A percentile compares a stretch with the other conserved stretches of the same genome.
phyloP scores from a whole-genome alignment of 495 filamentous ascomycete species.

The Lasiosphaeria miniovina region DNA sequence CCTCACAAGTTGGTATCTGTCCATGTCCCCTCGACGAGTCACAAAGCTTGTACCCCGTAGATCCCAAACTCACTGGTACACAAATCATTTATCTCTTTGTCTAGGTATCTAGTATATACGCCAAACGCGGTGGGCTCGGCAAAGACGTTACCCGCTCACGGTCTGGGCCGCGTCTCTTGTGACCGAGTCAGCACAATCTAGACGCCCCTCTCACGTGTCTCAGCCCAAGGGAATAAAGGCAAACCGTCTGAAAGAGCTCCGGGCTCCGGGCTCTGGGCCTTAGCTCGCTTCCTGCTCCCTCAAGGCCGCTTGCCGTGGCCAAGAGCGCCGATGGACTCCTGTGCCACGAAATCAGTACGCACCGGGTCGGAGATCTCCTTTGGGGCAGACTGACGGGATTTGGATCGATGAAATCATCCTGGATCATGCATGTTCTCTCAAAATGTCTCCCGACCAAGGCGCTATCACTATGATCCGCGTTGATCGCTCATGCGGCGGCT shows the following conservation, averaged over 20 bases:
- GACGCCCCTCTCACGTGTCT: not conserved
- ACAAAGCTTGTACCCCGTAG: no score
- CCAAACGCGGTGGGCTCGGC: not conserved
- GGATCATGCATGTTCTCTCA: conserved; percentile 4
- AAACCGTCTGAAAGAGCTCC: not conserved
- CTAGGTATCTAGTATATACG: not conserved
- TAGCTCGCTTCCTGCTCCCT: not conserved
- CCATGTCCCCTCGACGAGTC: no score
- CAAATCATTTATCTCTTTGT: not conserved
- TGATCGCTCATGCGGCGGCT: conserved; percentile 11
- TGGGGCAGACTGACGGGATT: not conserved
- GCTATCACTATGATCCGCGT: conserved; percentile 8
- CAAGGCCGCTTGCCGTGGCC: not conserved
- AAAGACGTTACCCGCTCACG: not conserved
- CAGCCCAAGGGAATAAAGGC: not conserved
- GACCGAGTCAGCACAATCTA: not conserved
- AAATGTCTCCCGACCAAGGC: not conserved
- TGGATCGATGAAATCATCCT: conserved; percentile 5
- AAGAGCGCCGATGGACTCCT: not conserved
- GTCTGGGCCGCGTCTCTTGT: not conserved
- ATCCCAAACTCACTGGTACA: no score
- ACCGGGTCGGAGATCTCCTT: conserved; percentile 5
- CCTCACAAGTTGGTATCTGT: no score
- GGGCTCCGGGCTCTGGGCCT: not conserved
- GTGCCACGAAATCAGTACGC: not conserved